Evolutionary conservation across 495 filamentous ascomycete species (phyloP), one percentile per base, ranked within the genome.

Genomic region (Rhizodiscina lignyota): DNA sequence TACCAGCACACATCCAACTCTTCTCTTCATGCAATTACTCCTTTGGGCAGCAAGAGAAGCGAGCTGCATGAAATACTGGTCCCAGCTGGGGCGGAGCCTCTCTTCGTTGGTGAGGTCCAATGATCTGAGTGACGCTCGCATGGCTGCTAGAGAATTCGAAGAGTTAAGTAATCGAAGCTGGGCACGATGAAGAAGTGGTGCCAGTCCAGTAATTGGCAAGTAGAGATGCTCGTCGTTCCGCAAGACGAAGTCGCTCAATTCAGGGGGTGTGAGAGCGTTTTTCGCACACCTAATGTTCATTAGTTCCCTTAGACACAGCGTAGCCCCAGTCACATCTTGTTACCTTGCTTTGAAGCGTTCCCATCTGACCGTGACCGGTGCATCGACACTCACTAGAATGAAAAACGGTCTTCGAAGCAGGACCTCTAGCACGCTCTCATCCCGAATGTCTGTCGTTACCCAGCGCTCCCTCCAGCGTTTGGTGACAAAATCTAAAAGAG

Each of bases 21-120:
- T 72, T 19, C 89, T 68, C 60, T 94, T 94, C 89, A 97, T 97
- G 61, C 89, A 97, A 53, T 97, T 97, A 54, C 77, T 81, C 43
- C 89, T 68, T 42, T 81, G 82, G 2, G 89, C 82, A 5, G 89
- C 89, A 31, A 96, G 73, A 12, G 83, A 87, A 5, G 87, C 85
- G 4, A 97, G 64, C 36, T 80, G 67, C 89, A 97, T 97, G 55
- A 97, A 97, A 59, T 97, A 97, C 43, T 83, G 70, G 55, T 97
- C 89, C 89, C 89, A 97, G 39, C 68, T 79, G n/a, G 89, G 89
- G 1, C 89, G 71, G 19, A 96, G 60, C 2, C 89, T 77, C 45
- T 80, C 64, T 21, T 78, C 70, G 52, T 89, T 72, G 8, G 79
- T 64, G 21, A 96, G 64, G 46, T 89, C 67, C 4, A 94, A 68